phyloP scores from a whole-genome alignment of 2,329 filamentous ascomycete species.

The Fusarium sp. region DNA sequence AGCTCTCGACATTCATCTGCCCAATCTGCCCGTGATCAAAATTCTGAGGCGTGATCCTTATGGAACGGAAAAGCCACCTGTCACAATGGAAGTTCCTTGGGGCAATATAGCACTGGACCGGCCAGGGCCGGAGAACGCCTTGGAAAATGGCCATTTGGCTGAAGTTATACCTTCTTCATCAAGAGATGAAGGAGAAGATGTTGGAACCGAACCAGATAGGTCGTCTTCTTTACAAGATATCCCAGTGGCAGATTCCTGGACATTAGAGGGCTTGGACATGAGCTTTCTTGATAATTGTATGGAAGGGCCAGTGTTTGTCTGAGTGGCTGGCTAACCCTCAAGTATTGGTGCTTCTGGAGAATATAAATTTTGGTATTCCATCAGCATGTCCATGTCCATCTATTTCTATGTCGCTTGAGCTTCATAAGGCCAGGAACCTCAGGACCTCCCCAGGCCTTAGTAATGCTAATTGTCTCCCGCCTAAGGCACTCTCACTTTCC shows the following conservation, averaged over 20 bases:
- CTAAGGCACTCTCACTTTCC: too few relatives aligned
- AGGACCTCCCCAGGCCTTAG: too few relatives aligned
- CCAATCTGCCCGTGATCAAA: constrained; percentile 52
- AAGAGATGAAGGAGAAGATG: neutral
- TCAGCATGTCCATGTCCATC: too few relatives aligned
- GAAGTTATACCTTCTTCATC: neutral
- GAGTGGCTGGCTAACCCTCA: neutral
- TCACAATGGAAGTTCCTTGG: neutral
- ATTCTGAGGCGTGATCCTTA: constrained; percentile 35
- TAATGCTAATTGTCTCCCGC: neutral
- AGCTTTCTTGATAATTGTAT: constrained; percentile 5
- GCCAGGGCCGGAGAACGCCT: neutral
- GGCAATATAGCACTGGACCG: neutral
- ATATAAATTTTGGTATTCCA: neutral
- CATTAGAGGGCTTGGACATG: constrained; percentile 6
- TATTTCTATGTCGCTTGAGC: neutral
- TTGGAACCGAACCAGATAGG: neutral
- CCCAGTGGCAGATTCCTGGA: neutral
- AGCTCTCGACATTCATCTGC: constrained; percentile 50
- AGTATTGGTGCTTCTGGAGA: neutral
- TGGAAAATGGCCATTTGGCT: too few relatives aligned
- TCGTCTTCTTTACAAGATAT: neutral
- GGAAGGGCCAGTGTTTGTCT: neutral
- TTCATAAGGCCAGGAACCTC: neutral
- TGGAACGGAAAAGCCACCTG: neutral